Evolutionary conservation across 805 yeast genomes (phyloP).

Genomic region (Suhomyces sp.): DNA sequence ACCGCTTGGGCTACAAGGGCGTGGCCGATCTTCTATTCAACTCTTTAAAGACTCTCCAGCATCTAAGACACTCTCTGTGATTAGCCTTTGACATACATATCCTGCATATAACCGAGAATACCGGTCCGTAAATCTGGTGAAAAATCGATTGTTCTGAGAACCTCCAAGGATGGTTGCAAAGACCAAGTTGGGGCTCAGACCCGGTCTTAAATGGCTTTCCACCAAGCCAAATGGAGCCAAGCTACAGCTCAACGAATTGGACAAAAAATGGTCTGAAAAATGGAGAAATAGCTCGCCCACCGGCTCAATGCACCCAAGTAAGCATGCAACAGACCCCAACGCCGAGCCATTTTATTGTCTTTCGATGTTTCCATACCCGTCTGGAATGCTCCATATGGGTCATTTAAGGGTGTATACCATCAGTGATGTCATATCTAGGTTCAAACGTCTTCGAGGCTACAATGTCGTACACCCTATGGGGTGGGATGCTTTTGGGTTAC

Average conservation of each 20-base stretch:
- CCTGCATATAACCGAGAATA: not conserved
- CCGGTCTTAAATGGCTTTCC: not conserved
- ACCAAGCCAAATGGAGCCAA: not conserved
- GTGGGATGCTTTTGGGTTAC: conserved; percentile 98
- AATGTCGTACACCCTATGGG: conserved; percentile 95
- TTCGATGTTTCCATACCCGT: conserved; percentile 95
- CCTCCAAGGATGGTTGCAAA: not conserved
- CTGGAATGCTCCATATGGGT: conserved; percentile 90
- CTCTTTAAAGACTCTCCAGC: conserved; percentile 50
- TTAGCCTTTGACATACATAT: not conserved
- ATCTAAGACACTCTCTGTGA: conserved; percentile 12
- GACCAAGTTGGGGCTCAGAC: not conserved
- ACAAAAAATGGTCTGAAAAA: conserved; percentile 49
- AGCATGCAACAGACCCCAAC: conserved; percentile 13
- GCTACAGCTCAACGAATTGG: conserved; percentile 32
- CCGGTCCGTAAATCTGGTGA: not conserved
- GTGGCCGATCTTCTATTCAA: conserved; percentile 49
- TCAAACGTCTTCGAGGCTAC: conserved; percentile 69
- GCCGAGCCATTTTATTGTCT: conserved; percentile 56
- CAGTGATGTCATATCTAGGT: conserved; percentile 79
- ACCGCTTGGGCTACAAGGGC: conserved; percentile 45
- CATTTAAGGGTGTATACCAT: conserved; percentile 92
- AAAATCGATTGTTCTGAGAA: not conserved
- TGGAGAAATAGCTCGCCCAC: conserved; percentile 43
- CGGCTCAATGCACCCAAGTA: conserved; percentile 37